Base-by-base conservation (phyloP, 441 rosid species). In the Syzygium malaccense region DNA sequence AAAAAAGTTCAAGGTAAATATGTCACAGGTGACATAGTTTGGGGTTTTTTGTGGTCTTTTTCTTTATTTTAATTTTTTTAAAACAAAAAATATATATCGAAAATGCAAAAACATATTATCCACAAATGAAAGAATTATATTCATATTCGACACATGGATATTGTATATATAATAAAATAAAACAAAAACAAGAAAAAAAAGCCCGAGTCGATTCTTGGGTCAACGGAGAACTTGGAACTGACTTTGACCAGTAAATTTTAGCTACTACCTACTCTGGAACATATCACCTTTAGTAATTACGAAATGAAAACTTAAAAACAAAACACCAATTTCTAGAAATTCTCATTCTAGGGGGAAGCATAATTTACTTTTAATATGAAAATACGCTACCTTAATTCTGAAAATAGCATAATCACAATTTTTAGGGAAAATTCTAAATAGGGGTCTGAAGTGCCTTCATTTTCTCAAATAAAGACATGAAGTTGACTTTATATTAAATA, bases 191-290 rank as follows among this genome's bases (percentile, higher is more conserved):
- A 20, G 5, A 23, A 56, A 23, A 56, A 23, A 56, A 56, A 8
- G 58, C 25, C 10, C 5, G 0, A 2, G 26, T 10, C 4, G 7
- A 4, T 19, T 18, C 57, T 7, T 8, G 18, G 18, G 18, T 17
- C 55, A 54, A 54, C 1, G 2, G 4, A 15, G 45, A 54, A 54
- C 55, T 54, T 0, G 1, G 55, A 54, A 54, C 7, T 18, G 1
- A 55, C 1, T 25, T 0, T 6, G 8, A 58, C 30, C 1, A 0
- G 30, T n/a, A 62, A 4, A 7, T 62, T 62, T 62, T 62, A 62
- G 5, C 14, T 62, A 62, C 0, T 17, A 62, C 13, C 2, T 2
- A 6, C 2, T 0, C 0, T 18, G 8, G 1, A 33, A 19, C 3
- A 2, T 0, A 71, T 20, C 4, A 37, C 2, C 6, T 0, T 37